These are phyloP conservation scores for Ambrosia hybrid DNA, from an alignment of 140 eudicot genomes.

Conservation along the genomic window DNA sequence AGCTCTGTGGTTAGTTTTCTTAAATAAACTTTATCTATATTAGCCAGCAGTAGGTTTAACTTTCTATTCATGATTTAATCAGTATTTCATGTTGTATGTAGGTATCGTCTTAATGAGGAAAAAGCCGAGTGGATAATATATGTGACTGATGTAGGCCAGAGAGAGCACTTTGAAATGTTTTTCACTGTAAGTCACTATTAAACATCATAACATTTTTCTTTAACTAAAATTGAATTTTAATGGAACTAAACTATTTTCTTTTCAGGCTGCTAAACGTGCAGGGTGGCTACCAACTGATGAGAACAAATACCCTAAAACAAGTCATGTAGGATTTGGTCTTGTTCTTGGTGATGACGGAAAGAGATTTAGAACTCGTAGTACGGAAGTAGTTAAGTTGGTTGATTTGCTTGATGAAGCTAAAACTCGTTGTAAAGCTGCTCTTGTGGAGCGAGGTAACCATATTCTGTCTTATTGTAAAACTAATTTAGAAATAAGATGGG, in stretches of 20 bases:
- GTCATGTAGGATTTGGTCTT: no score
- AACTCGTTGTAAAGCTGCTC: constrained; percentile 66
- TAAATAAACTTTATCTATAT: neutral
- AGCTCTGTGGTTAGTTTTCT: constrained; percentile 76
- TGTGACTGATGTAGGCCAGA: constrained; percentile 89
- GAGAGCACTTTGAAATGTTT: constrained; percentile 92
- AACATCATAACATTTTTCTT: neutral
- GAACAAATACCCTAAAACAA: no score
- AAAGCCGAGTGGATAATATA: constrained; percentile 39
- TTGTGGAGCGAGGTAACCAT: constrained; percentile 65
- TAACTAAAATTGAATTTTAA: neutral
- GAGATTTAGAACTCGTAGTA: constrained; percentile 38
- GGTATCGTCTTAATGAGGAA: constrained; percentile 95
- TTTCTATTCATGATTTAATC: neutral
- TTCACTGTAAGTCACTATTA: constrained; percentile 64
- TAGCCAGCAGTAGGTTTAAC: neutral
- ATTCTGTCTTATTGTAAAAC: neutral
- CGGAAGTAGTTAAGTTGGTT: constrained; percentile 81
- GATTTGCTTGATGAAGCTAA: constrained; percentile 98
- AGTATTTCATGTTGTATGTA: constrained; percentile 15
- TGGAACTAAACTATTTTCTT: neutral
- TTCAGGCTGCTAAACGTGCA: neutral
- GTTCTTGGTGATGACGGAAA: no score
- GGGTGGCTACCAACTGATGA: no score
- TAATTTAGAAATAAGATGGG: neutral